These are phyloP conservation scores for Microstegium vimineum DNA, from an alignment of 176 grass and related monocot genomes.

Conservation along the genomic window DNA sequence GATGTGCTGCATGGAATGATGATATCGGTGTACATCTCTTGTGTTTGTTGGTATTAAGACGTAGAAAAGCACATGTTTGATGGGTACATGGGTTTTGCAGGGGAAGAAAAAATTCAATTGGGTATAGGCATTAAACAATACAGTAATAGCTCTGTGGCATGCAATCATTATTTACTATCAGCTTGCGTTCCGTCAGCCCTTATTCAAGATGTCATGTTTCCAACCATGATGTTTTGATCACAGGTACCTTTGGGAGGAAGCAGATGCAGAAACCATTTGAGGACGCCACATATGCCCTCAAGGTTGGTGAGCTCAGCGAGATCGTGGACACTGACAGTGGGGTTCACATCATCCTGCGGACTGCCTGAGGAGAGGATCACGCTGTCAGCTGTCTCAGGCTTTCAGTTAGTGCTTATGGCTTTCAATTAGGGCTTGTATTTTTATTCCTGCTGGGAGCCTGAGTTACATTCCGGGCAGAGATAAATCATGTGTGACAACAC, in stretches of 20 bases:
- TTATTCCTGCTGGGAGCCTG: background rate
- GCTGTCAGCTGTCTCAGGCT: background rate
- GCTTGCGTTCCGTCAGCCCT: background rate
- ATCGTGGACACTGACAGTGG: slow-evolving; percentile 88
- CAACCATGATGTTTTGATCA: background rate
- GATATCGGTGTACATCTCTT: background rate
- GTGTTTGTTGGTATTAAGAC: background rate
- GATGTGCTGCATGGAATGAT: background rate
- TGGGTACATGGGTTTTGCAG: background rate
- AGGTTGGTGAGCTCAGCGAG: slow-evolving; percentile 67
- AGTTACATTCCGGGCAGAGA: background rate
- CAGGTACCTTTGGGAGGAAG: slow-evolving; percentile 75
- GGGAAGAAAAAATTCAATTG: background rate
- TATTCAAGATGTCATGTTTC: background rate
- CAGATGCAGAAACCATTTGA: slow-evolving; percentile 99
- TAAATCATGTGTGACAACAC: background rate
- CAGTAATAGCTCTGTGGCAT: background rate
- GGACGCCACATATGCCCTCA: slow-evolving; percentile 64
- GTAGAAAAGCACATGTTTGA: background rate
- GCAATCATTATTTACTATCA: background rate
- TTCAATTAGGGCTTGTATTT: slow-evolving; percentile 1
- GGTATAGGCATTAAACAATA: background rate
- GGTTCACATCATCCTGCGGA: slow-evolving; percentile 83
- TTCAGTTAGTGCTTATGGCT: background rate
- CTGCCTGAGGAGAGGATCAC: slow-evolving; percentile 31